phyloP scores from a whole-genome alignment of 148 eudicot genomes.

The Gaultheria prostrata region DNA sequence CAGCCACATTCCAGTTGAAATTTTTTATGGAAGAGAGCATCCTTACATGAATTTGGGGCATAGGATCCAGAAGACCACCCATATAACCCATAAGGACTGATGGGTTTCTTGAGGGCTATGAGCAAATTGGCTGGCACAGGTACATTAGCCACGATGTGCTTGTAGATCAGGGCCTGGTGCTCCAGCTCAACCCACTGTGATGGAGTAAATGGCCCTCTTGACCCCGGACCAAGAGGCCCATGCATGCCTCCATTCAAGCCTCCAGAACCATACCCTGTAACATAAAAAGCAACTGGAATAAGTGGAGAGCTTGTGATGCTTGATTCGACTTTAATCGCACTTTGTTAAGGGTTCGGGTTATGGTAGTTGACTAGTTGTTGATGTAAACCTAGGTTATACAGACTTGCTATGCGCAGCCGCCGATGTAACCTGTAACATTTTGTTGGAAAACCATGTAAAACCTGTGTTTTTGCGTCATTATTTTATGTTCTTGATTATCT shows the following conservation, averaged over 20 bases:
- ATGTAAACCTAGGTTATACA: too few species aligned
- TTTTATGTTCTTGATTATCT: too few species aligned
- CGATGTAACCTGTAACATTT: too few species aligned
- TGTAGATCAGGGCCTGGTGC: slow-evolving; percentile 86
- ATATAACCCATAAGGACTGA: slow-evolving; percentile 48
- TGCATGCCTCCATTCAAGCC: slow-evolving; percentile 43
- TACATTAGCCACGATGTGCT: slow-evolving; percentile 69
- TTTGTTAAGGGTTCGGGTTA: too few species aligned
- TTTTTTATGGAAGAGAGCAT: slow-evolving; percentile 1
- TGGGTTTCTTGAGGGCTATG: slow-evolving; percentile 60
- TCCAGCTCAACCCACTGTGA: slow-evolving; percentile 91
- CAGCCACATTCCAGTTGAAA: background rate
- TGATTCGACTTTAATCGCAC: too few species aligned
- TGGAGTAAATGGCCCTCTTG: slow-evolving; percentile 72
- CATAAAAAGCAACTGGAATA: background rate
- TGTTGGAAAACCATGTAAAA: too few species aligned
- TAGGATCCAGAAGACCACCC: slow-evolving; percentile 58
- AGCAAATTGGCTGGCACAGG: slow-evolving; percentile 79
- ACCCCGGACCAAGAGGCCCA: slow-evolving; percentile 40
- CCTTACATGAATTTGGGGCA: slow-evolving; percentile 67
- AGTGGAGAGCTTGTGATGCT: too few species aligned
- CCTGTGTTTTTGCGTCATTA: too few species aligned
- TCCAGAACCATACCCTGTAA: slow-evolving; percentile 43
- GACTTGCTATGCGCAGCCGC: too few species aligned
- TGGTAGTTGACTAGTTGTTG: too few species aligned